Conservation (phyloP, 176 grass and related monocot species). For the Puya raimondii region DNA sequence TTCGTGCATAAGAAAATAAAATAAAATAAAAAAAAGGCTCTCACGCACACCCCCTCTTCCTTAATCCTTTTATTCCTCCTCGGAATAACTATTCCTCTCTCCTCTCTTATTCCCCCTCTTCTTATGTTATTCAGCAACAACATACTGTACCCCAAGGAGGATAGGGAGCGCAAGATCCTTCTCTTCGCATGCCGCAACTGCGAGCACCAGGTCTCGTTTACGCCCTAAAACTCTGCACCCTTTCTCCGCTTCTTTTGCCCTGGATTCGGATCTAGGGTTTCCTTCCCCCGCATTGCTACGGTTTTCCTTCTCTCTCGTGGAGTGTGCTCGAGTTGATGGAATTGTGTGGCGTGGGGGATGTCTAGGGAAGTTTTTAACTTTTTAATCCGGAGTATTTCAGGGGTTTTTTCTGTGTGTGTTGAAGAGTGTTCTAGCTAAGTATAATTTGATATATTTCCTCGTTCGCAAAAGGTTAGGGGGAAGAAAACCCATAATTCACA, state of each 20-base stretch:
- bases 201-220: slow-evolving; percentile 40
- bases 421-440: no score
- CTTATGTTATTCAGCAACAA: slow-evolving; percentile 42
- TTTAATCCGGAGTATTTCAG: no score
- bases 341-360: no score
- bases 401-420: no score
- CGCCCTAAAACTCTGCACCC: neutral
- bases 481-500: no score
- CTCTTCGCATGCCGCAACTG: slow-evolving; percentile 62
- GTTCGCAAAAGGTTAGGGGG: no score
- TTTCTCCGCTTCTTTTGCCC: neutral
- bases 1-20: neutral
- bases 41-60: neutral
- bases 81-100: neutral
- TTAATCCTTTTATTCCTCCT: neutral
- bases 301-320: neutral
- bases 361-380: no score
- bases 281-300: neutral
- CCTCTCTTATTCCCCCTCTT: neutral
- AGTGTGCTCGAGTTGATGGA: neutral
- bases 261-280: neutral
- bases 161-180: slow-evolving; percentile 28
- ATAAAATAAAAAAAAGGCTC: neutral
- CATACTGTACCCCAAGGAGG: slow-evolving; percentile 64
- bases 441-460: no score